phyloP scores from a whole-genome alignment of 352 stramenopile genomes.

The Phytophthora podocarpi region DNA sequence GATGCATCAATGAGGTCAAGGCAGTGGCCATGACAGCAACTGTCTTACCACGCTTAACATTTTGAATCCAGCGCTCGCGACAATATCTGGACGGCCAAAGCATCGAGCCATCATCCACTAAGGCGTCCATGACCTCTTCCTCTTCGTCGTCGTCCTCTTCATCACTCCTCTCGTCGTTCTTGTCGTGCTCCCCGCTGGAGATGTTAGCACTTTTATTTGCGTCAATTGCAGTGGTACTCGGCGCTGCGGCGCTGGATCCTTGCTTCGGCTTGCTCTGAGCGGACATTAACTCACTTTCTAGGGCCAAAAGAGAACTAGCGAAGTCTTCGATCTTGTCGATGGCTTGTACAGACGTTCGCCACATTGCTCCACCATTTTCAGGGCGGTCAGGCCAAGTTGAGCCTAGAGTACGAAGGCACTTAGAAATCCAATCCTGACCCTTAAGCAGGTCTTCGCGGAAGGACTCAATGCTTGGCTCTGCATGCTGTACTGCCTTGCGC shows the following conservation, averaged over 20 bases:
- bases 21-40: slow-evolving; percentile 62
- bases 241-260: slow-evolving; percentile 9
- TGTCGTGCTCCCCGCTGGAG: slow-evolving; percentile 29
- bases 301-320: slow-evolving; percentile 43
- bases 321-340: slow-evolving; percentile 46
- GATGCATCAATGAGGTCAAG: slow-evolving; percentile 69
- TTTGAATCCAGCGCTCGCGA: slow-evolving; percentile 72
- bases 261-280: slow-evolving; percentile 47
- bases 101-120: slow-evolving; percentile 60
- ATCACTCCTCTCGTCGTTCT: slow-evolving; percentile 61
- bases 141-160: slow-evolving; percentile 84
- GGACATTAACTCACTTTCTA: slow-evolving; percentile 73
- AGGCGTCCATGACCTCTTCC: slow-evolving; percentile 55
- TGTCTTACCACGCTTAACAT: slow-evolving; percentile 57
- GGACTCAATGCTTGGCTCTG: slow-evolving; percentile 45
- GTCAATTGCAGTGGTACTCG: slow-evolving; percentile 3
- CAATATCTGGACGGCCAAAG: slow-evolving; percentile 80
- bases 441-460: slow-evolving; percentile 65
- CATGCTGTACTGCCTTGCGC: slow-evolving; percentile 27
- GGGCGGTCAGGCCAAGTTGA: slow-evolving; percentile 65
- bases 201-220: slow-evolving; percentile 14
- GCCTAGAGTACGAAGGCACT: slow-evolving; percentile 62
- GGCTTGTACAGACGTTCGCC: slow-evolving; percentile 52
- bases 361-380: slow-evolving; percentile 42
- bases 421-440: slow-evolving; percentile 65